phyloP scores from a whole-genome alignment of 768 basidiomycete genomes.

The Amanita brunnescens region DNA sequence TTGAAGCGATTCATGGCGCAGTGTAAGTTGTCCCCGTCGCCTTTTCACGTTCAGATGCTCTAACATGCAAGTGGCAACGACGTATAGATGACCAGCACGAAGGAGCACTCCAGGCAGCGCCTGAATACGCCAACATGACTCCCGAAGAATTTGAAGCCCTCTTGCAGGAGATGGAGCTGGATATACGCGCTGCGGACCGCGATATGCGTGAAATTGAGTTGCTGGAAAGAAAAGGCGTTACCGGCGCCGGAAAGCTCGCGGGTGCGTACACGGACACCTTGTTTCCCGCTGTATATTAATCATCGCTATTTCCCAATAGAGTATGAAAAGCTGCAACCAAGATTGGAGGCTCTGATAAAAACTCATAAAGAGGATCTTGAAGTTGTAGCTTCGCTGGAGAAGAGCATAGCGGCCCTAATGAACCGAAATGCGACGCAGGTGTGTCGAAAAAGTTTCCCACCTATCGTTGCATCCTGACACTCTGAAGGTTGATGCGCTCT shows the following conservation, averaged over 20 bases:
- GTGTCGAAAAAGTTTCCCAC: constrained; percentile 14
- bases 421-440: constrained; percentile 68
- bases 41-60: background rate
- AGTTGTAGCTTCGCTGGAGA: constrained; percentile 54
- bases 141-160: constrained; percentile 62
- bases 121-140: constrained; percentile 58
- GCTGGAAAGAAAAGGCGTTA: constrained; percentile 62
- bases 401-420: constrained; percentile 54
- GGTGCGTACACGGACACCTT: constrained; percentile 36
- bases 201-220: constrained; percentile 73
- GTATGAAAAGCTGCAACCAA: constrained; percentile 56
- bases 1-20: constrained; percentile 66
- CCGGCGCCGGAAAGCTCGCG: constrained; percentile 61
- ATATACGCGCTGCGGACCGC: constrained; percentile 74
- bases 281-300: background rate
- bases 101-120: constrained; percentile 20
- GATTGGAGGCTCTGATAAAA: constrained; percentile 49
- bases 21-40: constrained; percentile 36
- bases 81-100: constrained; percentile 63
- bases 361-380: constrained; percentile 52
- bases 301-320: constrained; percentile 25
- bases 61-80: background rate
- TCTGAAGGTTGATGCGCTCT: constrained; percentile 64
- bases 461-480: background rate
- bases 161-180: constrained; percentile 72